Evolutionary conservation across 257 asterid genomes (phyloP), one percentile per base, ranked within the genome.

Genomic region (Solanum bukasovii): DNA sequence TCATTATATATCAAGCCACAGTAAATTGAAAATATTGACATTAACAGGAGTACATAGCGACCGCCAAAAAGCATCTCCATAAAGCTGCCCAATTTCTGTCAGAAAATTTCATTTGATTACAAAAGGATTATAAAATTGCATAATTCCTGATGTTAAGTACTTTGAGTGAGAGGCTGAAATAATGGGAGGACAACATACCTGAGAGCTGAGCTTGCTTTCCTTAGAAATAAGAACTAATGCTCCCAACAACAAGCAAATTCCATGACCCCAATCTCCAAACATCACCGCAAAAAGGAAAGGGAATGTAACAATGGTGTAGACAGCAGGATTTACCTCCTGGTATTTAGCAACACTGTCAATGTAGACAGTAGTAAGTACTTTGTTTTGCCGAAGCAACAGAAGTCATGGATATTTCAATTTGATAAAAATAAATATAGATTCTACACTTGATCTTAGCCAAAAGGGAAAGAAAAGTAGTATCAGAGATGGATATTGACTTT

Each of bases 181-280:
- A 88, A 70, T 61, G 87, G 49, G 89, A 88, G 59, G 65, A 56
- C 65, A 68, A 68, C 90, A 88, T 93, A 96, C 99, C 98, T 98
- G 98, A 74, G 99, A 93, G 89, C 98, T 89, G 85, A 94, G 90
- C 90, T 92, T 94, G 72, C 92, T 95, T 91, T 97, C 99, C 65
- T 91, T 95, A 46, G 96, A 94, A 82, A 95, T 91, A 82, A 97
- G 98, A 88, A 92, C 89, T 87, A 96, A 87, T 70, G 99, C 98
- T 88, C 98, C 99, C 91, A 96, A 88, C 46, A 97, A 92, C 88
- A 97, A 90, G 92, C 99, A 97, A 88, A 95, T 91, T 87, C 99
- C 99, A 92, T 97, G 99, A 87, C 99, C 99, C 99, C 99, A 97
- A 90, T 97, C 99, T 77, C 99, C 99, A 90, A 97, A 97, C 99